These are phyloP conservation scores for Colletotrichum sp. DNA, from an alignment of 2,329 filamentous ascomycete species.

Conservation along the genomic window DNA sequence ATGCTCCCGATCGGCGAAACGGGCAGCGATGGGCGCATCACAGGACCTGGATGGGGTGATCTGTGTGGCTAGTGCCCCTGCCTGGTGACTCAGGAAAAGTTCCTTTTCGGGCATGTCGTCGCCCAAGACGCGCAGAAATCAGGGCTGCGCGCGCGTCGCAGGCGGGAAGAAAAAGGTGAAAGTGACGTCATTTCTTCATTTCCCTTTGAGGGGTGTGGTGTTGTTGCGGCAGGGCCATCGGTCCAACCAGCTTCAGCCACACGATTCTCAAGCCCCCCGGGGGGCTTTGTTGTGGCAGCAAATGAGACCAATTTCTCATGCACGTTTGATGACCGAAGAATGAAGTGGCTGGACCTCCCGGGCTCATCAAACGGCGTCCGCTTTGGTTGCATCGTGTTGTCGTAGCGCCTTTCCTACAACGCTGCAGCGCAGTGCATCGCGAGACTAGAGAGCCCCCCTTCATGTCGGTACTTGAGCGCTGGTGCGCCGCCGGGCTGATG, in stretches of 20 bases:
- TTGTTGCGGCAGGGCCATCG: not conserved
- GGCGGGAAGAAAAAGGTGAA: not conserved
- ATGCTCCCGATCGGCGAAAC: not conserved
- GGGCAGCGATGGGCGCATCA: slow-evolving; percentile 5
- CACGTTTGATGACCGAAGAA: not conserved
- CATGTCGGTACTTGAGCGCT: not conserved
- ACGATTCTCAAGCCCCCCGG: not conserved
- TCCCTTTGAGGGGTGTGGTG: not conserved
- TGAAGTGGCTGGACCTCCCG: not conserved
- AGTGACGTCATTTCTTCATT: slow-evolving; percentile 9
- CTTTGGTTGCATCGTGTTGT: not conserved
- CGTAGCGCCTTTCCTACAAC: not conserved
- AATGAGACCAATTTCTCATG: not conserved
- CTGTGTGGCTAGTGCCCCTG: slow-evolving; percentile 4
- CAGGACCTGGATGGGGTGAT: not conserved
- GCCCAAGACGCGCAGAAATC: not conserved
- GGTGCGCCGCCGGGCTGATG: not conserved
- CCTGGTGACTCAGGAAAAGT: not conserved
- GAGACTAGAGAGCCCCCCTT: not conserved
- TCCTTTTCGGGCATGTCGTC: not conserved
- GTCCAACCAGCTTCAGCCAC: slow-evolving; percentile 18
- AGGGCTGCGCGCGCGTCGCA: not conserved
- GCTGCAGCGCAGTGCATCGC: not conserved
- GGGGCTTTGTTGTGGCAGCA: not conserved
- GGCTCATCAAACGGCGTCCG: not conserved